phyloP scores from a whole-genome alignment of 1,284 basidiomycete genomes.

The Chondrostereum purpureum region DNA sequence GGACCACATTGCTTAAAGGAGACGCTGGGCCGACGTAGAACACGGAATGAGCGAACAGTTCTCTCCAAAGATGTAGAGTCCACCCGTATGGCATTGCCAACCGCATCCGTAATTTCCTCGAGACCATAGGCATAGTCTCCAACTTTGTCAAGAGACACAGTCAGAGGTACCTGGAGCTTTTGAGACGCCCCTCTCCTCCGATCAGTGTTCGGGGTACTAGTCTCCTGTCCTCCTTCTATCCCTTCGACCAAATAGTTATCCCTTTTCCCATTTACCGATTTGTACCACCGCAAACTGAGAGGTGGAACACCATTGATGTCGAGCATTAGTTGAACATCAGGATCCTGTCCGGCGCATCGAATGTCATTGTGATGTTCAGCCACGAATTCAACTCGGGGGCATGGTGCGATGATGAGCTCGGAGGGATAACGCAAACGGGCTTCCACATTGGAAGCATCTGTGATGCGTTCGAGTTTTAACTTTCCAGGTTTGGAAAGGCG shows the following conservation, averaged over 20 bases:
- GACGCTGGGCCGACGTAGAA: conserved; percentile 71
- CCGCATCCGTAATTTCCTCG: conserved; percentile 67
- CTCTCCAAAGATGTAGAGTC: conserved; percentile 27
- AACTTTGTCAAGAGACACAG: conserved; percentile 50
- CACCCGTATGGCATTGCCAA: conserved; percentile 63
- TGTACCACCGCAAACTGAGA: conserved; percentile 72
- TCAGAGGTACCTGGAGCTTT: conserved; percentile 61
- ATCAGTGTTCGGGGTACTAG: conserved; percentile 8
- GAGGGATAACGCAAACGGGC: conserved; percentile 59
- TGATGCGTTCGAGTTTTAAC: conserved; percentile 65
- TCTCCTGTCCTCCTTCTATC: conserved; percentile 56
- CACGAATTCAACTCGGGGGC: conserved; percentile 69
- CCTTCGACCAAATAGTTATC: conserved; percentile 78
- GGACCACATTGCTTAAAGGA: conserved; percentile 73
- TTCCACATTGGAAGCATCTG: conserved; percentile 63
- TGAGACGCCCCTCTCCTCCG: conserved; percentile 32
- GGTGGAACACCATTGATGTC: conserved; percentile 75
- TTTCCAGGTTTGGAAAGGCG: conserved; percentile 65
- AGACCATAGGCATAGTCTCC: conserved; percentile 67
- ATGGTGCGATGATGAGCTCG: conserved; percentile 76
- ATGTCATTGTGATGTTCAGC: conserved; percentile 42
- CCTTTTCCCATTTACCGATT: conserved; percentile 52
- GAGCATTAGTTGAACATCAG: conserved; percentile 58
- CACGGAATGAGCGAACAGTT: conserved; percentile 56
- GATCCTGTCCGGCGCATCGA: conserved; percentile 69